These are phyloP conservation scores for Microdochium trichocladiopsis DNA, from an alignment of 2,329 filamentous ascomycete species.

Conservation along the genomic window DNA sequence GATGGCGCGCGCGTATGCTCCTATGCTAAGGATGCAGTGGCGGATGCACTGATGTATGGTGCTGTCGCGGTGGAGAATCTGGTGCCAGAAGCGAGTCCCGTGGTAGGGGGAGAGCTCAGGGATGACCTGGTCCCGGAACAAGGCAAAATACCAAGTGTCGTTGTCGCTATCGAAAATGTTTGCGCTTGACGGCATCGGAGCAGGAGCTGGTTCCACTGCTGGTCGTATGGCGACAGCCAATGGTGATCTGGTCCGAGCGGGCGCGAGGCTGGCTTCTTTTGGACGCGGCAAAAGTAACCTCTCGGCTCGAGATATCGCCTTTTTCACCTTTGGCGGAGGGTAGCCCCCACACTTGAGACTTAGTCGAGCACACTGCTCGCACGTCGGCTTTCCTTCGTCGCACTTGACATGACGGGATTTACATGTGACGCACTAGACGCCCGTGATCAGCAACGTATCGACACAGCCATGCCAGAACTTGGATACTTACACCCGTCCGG, in stretches of 20 bases:
- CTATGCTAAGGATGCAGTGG: slow-evolving; percentile 17
- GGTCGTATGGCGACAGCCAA: background rate
- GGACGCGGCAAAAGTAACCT: background rate
- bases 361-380: background rate
- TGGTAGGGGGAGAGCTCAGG: slow-evolving; percentile 14
- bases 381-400: background rate
- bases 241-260: background rate
- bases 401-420: background rate
- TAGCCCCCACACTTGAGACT: background rate
- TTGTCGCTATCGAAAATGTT: slow-evolving; percentile 4
- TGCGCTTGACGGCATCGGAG: background rate
- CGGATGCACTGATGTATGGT: slow-evolving; percentile 13
- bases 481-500: background rate
- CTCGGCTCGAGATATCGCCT: background rate
- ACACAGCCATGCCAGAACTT: background rate
- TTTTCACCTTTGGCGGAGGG: background rate
- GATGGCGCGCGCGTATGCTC: slow-evolving; percentile 15
- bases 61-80: slow-evolving; percentile 14
- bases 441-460: background rate
- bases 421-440: background rate
- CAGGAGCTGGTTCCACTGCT: background rate
- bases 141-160: slow-evolving; percentile 15
- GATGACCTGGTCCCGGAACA: slow-evolving; percentile 13
- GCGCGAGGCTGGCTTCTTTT: background rate
- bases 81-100: slow-evolving; percentile 13